Evolutionary conservation across 345 rosid genomes (phyloP).

Genomic region (Sonneratia alba): DNA sequence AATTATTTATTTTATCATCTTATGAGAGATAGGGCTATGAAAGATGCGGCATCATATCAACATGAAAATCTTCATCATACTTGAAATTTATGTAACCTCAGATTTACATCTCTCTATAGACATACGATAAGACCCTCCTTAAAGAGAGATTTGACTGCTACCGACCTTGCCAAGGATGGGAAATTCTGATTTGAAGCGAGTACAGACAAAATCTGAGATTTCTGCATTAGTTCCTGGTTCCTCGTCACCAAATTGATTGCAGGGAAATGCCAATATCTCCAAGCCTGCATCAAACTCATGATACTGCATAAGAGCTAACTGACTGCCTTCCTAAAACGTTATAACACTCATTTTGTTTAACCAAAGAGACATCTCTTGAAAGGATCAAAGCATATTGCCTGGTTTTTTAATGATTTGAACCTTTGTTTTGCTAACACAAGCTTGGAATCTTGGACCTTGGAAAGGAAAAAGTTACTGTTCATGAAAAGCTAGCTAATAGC

Average conservation of each 20-base stretch:
- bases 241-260: slow-evolving; percentile 85
- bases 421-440: background rate
- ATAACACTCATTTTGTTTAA: background rate
- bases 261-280: slow-evolving; percentile 81
- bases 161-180: slow-evolving; percentile 71
- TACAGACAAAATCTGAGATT: slow-evolving; percentile 61
- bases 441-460: background rate
- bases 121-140: background rate
- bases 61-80: background rate
- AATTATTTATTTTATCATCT: no score
- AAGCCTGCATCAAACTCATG: slow-evolving; percentile 33
- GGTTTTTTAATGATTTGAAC: background rate
- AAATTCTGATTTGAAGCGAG: slow-evolving; percentile 73
- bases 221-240: slow-evolving; percentile 71
- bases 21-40: background rate
- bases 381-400: background rate
- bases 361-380: background rate
- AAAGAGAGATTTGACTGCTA: background rate
- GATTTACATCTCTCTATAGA: background rate
- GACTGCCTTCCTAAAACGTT: background rate
- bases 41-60: background rate
- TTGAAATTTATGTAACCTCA: background rate
- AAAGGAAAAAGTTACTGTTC: background rate
- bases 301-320: background rate
- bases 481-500: background rate